Evolutionary conservation across 371 early-diverging fungal species (phyloP).

Genomic region (Caulochytrium protostelioides): DNA sequence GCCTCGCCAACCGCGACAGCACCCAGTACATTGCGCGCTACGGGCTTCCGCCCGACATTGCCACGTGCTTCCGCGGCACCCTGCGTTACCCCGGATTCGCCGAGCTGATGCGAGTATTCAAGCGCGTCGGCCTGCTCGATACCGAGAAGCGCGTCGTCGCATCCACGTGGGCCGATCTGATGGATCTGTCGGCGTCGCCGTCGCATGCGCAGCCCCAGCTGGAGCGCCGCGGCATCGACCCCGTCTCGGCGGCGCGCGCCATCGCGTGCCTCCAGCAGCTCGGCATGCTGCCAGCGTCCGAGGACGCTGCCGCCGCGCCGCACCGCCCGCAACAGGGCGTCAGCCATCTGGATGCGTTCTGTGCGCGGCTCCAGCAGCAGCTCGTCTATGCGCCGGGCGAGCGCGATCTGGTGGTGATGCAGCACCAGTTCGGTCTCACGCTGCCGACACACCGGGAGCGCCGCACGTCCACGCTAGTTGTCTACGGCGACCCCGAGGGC

Average conservation of each 20-base stretch:
- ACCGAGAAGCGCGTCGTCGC: too few species aligned
- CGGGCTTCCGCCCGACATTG: conserved; percentile 8
- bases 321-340: too few species aligned
- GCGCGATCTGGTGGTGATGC: conserved; percentile 88
- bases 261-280: too few species aligned
- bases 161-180: too few species aligned
- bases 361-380: conserved; percentile 80
- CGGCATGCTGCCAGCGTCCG: too few species aligned
- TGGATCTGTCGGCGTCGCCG: too few species aligned
- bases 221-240: too few species aligned
- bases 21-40: conserved; percentile 68
- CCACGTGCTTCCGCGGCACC: conserved; percentile 53
- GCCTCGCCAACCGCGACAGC: conserved; percentile 72
- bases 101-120: conserved; percentile 22
- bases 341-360: conserved; percentile 73
- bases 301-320: too few species aligned
- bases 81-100: conserved; percentile 29
- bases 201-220: not conserved
- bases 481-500: conserved; percentile 76
- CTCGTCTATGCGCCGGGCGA: conserved; percentile 77
- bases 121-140: conserved; percentile 18
- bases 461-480: conserved; percentile 71
- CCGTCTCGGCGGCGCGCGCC: too few species aligned
- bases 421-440: conserved; percentile 40
- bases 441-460: conserved; percentile 27